Conservation (phyloP, 108 stramenopile species). For the Conticribra weissflogii region DNA sequence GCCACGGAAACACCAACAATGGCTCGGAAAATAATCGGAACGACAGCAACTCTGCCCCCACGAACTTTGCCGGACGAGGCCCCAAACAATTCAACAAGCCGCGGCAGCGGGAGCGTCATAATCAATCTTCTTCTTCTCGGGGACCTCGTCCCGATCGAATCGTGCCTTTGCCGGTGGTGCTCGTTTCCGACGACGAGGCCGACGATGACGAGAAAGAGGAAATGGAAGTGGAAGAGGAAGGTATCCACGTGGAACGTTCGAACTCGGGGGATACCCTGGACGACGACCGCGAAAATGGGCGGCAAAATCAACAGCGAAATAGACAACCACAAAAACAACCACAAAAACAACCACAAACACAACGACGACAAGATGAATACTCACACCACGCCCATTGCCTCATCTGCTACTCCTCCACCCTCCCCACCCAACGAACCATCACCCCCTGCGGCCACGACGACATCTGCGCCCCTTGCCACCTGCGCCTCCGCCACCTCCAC, state of each 20-base stretch:
- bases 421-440: slow-evolving; percentile 52
- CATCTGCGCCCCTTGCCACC: slow-evolving; percentile 78
- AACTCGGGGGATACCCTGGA: too few species aligned
- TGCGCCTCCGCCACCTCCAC: slow-evolving; percentile 75
- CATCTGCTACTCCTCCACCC: slow-evolving; percentile 69
- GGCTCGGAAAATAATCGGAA: background rate
- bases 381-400: slow-evolving; percentile 54
- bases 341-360: slow-evolving; percentile 3
- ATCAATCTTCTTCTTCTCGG: too few species aligned
- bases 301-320: too few species aligned
- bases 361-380: background rate
- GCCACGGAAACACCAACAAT: background rate
- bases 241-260: too few species aligned
- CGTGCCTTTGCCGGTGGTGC: slow-evolving; percentile 9
- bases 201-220: slow-evolving; percentile 20
- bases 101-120: too few species aligned
- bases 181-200: slow-evolving; percentile 1
- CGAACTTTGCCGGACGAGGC: slow-evolving; percentile 38
- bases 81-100: slow-evolving; percentile 30
- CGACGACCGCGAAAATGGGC: too few species aligned
- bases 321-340: slow-evolving; percentile 2
- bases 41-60: background rate
- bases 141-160: slow-evolving; percentile 20
- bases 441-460: slow-evolving; percentile 84
- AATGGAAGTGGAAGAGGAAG: too few species aligned